Evolutionary conservation across 2,329 filamentous ascomycete genomes (phyloP).

Genomic region (Colletotrichum sp.): DNA sequence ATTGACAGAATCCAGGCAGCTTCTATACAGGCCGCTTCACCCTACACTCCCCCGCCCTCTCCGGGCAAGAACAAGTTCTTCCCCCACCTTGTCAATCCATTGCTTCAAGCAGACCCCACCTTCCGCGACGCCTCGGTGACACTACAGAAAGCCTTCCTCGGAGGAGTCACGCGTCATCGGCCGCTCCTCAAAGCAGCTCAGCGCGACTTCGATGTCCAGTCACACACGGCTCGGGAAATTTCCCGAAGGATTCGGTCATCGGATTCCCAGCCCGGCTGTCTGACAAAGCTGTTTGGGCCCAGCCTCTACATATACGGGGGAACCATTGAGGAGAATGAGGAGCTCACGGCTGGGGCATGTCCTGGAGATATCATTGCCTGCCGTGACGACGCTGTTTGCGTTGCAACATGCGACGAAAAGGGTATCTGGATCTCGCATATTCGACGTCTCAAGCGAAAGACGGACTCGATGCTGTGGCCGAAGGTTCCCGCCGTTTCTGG

Average conservation of each 20-base stretch:
- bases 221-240: slow-evolving; percentile 39
- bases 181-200: slow-evolving; percentile 43
- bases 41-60: slow-evolving; percentile 21
- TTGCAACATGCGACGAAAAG: slow-evolving; percentile 41
- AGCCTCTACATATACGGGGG: slow-evolving; percentile 46
- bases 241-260: slow-evolving; percentile 45
- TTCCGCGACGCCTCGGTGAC: slow-evolving; percentile 32
- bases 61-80: slow-evolving; percentile 8
- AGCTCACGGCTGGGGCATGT: slow-evolving; percentile 12
- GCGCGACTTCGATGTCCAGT: slow-evolving; percentile 38
- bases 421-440: slow-evolving; percentile 47
- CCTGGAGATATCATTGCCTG: slow-evolving; percentile 36
- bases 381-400: slow-evolving; percentile 39
- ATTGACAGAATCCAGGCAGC: slow-evolving; percentile 36
- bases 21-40: background rate
- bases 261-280: slow-evolving; percentile 46
- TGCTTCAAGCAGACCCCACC: slow-evolving; percentile 9
- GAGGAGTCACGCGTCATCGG: slow-evolving; percentile 38
- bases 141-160: slow-evolving; percentile 39
- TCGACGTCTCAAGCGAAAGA: slow-evolving; percentile 40
- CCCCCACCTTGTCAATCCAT: slow-evolving; percentile 22
- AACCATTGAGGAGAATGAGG: slow-evolving; percentile 35
- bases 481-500: slow-evolving; percentile 42
- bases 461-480: slow-evolving; percentile 42
- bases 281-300: slow-evolving; percentile 39